A percentile compares a stretch with the other conserved stretches of the same genome.
Evolutionary conservation across 352 stramenopile species (phyloP).

Genomic region (Phytophthora capsici): DNA sequence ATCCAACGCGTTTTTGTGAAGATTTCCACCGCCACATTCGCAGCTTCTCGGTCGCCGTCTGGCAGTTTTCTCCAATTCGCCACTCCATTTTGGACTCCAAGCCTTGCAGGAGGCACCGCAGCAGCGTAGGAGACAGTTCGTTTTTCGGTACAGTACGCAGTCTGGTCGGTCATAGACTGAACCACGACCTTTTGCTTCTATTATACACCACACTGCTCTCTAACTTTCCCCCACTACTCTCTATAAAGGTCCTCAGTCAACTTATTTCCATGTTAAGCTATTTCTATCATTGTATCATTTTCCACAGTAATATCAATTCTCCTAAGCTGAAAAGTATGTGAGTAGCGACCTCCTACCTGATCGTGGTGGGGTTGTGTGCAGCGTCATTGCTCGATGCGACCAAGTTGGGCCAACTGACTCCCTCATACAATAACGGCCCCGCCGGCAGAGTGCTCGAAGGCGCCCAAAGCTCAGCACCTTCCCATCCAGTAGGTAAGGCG

Average conservation of each 20-base stretch:
- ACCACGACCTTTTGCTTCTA: constrained; percentile 23
- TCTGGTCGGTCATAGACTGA: constrained; percentile 21
- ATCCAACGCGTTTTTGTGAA: constrained; percentile 9
- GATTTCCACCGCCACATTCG: constrained; percentile 4
- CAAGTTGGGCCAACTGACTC: constrained; percentile 17
- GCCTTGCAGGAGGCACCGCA: constrained; percentile 9
- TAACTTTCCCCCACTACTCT: background rate
- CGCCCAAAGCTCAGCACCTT: constrained; percentile 15
- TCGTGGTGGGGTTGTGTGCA: constrained; percentile 27
- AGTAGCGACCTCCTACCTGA: constrained; percentile 6
- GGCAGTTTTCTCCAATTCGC: constrained; percentile 15
- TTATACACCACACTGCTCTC: constrained; percentile 2
- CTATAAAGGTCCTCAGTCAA: too few relatives aligned
- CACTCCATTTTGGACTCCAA: background rate
- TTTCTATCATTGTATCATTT: too few relatives aligned
- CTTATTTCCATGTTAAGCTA: too few relatives aligned
- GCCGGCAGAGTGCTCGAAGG: constrained; percentile 26
- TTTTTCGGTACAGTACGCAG: constrained; percentile 18
- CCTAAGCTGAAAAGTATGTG: background rate
- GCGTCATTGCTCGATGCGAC: constrained; percentile 15
- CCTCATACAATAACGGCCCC: constrained; percentile 26
- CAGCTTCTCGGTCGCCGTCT: constrained; percentile 1
- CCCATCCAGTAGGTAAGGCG: constrained; percentile 14
- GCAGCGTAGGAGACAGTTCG: constrained; percentile 31
- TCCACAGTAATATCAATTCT: background rate